Evolutionary conservation across 2,329 filamentous ascomycete genomes (phyloP), one percentile per base, ranked within the genome.

Genomic region (Cyphellophora attinorum): DNA sequence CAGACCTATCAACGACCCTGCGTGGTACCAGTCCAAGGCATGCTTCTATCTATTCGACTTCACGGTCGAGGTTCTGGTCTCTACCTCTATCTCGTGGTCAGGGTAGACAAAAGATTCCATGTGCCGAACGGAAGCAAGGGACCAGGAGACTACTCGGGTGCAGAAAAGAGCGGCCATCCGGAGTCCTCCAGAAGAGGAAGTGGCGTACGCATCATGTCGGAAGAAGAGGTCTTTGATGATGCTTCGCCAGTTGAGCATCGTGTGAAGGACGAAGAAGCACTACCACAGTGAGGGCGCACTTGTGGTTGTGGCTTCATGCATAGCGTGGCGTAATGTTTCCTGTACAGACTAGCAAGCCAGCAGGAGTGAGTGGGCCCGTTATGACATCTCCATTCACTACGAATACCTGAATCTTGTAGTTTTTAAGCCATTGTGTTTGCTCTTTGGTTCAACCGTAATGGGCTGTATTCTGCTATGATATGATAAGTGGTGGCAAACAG

Each of bases 1-100:
- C 15, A 69, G 67, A 17, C 73, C 65, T 3, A 48, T 51, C 37
- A 61, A 29, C 8, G 27, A 74, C 38, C 76, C 81, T 2, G 78
- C 77, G 4, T 82, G 78, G 70, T 89, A 79, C 53, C 72, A 85
- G 49, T 64, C 64, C 50, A 82, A 79, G 54, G 72, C 76, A 2
- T 75, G 72, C 49, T 93, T 85, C 63, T 93, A 91, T 61, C 60
- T 76, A 51, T 83, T 91, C 63, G 82, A 84, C 60, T 93, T 83
- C 52, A 64, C 62, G 11, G 65, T 88, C 23, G 86, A 93, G 58
- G 61, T 88, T 27, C 52, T 81, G 15, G 75, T 85, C 23, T 89
- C 4, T 70, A 68, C 34, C 60, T 78, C 6, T 89, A 83, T 57
- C 68, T 78, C 0, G 51, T 81, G 11, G 57, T 70, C 13, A 71